These are phyloP conservation scores for Phyllosticta capitalensis DNA, from an alignment of 2,329 filamentous ascomycete genomes.

Conservation along the genomic window DNA sequence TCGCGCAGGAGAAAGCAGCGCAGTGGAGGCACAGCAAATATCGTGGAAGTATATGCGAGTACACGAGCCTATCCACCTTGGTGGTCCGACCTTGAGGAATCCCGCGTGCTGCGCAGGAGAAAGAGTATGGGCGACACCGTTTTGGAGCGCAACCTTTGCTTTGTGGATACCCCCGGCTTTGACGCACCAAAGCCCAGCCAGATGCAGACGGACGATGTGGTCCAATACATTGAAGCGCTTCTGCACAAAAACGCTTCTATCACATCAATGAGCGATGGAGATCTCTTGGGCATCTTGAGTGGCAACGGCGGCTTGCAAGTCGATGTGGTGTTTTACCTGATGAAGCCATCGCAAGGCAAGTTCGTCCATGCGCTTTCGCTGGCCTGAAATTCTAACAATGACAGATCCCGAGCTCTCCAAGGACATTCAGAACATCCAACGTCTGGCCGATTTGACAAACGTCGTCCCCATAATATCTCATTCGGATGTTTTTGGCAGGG, in stretches of 20 bases:
- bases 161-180: conserved; percentile 74
- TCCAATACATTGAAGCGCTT: conserved; percentile 64
- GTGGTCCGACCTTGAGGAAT: conserved; percentile 66
- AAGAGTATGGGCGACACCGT: conserved; percentile 66
- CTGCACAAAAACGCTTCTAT: conserved; percentile 55
- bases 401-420: conserved; percentile 32
- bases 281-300: conserved; percentile 68
- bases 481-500: conserved; percentile 56
- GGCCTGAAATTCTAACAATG: neutral
- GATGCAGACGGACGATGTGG: conserved; percentile 26
- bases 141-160: conserved; percentile 85
- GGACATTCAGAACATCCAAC: conserved; percentile 64
- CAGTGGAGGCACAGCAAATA: conserved; percentile 9
- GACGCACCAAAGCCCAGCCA: conserved; percentile 33
- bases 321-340: conserved; percentile 75
- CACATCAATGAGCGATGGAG: conserved; percentile 55
- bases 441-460: conserved; percentile 65
- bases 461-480: conserved; percentile 75
- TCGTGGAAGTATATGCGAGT: conserved; percentile 37
- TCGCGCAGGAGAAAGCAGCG: conserved; percentile 17
- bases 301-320: conserved; percentile 76
- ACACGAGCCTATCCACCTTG: conserved; percentile 66
- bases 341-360: conserved; percentile 55
- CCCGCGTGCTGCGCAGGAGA: conserved; percentile 46
- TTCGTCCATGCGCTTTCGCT: conserved; percentile 32